These are phyloP conservation scores for Cinnamomum micranthum DNA, from an alignment of 164 flowering plant genomes.

Conservation along the genomic window DNA sequence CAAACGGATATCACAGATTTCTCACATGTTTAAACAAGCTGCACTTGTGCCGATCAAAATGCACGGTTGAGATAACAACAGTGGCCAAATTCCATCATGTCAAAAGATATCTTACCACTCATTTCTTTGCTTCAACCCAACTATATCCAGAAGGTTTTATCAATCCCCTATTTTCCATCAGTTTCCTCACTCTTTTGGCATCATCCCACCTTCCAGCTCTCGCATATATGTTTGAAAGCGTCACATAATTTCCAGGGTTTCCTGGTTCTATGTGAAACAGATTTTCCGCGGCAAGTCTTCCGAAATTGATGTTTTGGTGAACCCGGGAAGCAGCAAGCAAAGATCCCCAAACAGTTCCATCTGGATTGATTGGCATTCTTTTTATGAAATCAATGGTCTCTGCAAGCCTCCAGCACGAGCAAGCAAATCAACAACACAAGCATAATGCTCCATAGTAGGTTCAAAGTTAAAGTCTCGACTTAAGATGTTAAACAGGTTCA, in stretches of 20 bases:
- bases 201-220: slow-evolving; percentile 51
- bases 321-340: slow-evolving; percentile 42
- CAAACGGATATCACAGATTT: too few relatives aligned
- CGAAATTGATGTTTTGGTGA: slow-evolving; percentile 32
- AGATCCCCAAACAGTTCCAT: slow-evolving; percentile 49
- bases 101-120: neutral
- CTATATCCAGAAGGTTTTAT: slow-evolving; percentile 43
- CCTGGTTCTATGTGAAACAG: slow-evolving; percentile 50
- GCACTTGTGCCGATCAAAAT: too few relatives aligned
- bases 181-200: slow-evolving; percentile 36
- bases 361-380: slow-evolving; percentile 35
- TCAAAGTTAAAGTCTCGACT: slow-evolving; percentile 19
- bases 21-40: too few relatives aligned
- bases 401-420: slow-evolving; percentile 38
- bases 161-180: slow-evolving; percentile 46
- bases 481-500: slow-evolving; percentile 39
- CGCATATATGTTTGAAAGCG: slow-evolving; percentile 44
- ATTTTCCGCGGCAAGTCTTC: slow-evolving; percentile 43
- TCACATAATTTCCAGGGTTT: slow-evolving; percentile 48
- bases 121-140: slow-evolving; percentile 26
- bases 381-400: slow-evolving; percentile 42
- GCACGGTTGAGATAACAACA: too few relatives aligned
- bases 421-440: slow-evolving; percentile 55
- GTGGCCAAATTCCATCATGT: too few relatives aligned
- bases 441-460: slow-evolving; percentile 45